These are phyloP conservation scores for Exobasidium cylindrosporum DNA, from an alignment of 1,284 basidiomycete species.

Conservation along the genomic window DNA sequence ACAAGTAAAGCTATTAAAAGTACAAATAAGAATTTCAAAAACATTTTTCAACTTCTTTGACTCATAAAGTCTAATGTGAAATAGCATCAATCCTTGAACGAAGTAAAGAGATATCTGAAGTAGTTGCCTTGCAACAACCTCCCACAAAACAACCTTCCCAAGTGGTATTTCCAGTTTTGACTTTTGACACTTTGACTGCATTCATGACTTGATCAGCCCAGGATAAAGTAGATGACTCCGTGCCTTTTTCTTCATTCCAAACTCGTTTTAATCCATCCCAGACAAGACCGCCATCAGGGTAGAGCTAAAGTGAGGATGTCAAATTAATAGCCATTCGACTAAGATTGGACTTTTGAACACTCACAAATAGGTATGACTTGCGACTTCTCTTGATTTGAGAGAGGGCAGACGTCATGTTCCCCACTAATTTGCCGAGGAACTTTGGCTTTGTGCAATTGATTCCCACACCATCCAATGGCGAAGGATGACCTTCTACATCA, in stretches of 20 bases:
- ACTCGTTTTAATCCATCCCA: slow-evolving; percentile 37
- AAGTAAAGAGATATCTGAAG: slow-evolving; percentile 24
- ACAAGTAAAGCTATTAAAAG: no score
- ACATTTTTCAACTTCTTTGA: not conserved
- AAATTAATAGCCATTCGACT: no score
- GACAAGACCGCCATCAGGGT: slow-evolving; percentile 46
- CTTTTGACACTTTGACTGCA: slow-evolving; percentile 5
- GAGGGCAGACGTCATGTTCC: slow-evolving; percentile 25
- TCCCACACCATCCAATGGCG: slow-evolving; percentile 34
- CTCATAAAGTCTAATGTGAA: not conserved
- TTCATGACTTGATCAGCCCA: not conserved
- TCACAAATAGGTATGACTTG: slow-evolving; percentile 38
- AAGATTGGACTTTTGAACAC: no score
- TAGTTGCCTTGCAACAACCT: slow-evolving; percentile 43
- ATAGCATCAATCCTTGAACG: not conserved
- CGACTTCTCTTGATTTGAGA: slow-evolving; percentile 15
- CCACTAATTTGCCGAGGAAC: slow-evolving; percentile 25
- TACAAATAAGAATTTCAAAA: not conserved
- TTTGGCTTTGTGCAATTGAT: slow-evolving; percentile 50
- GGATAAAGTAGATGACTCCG: not conserved
- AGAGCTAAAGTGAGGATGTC: slow-evolving; percentile 21
- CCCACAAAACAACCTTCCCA: slow-evolving; percentile 40
- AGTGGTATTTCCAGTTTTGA: not conserved
- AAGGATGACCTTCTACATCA: slow-evolving; percentile 5
- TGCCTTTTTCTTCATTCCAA: slow-evolving; percentile 26